Base-by-base conservation (phyloP, 306 rosid genomes). In the Prunus dulcis region DNA sequence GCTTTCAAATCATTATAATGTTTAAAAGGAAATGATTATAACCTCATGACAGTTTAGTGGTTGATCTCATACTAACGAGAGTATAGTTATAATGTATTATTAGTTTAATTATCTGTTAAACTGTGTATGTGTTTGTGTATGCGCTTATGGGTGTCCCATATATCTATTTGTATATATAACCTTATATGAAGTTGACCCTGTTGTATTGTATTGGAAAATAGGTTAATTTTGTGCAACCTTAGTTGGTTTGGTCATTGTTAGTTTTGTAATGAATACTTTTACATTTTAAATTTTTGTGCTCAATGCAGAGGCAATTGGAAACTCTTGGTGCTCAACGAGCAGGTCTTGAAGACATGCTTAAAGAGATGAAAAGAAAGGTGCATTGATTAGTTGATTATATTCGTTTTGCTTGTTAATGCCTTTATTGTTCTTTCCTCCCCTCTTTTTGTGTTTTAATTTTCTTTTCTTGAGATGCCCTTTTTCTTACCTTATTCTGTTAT, bases 301-400 rank as follows among this genome's bases (percentile, higher is more conserved):
- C 67, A 71, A 80, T 82, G 81, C 91, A 95, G 99, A 91, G 97
- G 93, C 97, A 95, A 81, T 88, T 95, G 56, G 99, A 95, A 85
- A 95, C 87, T 34, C 97, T 95, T 30, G 99, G 98, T 86, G 93
- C 99, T 74, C 98, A 95, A 83, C 88, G 99, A 73, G 99, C 99
- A 84, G 99, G 92, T 79, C 99, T 95, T 41, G 99, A 95, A 88
- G 99, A 95, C 86, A 95, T 95, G 99, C 96, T 95, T 60, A 95
- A 93, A 83, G 99, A 95, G 83, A 95, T 95, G 99, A 95, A 93
- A 87, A 91, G 99, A 80, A 95, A 95, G 98, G 98, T 90, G 71
- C 15, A 74, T 49, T 75, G 28, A 51, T n/a, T 20, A 20, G 82
- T 34, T 67, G 23, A 57, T 62, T 15, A 12, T 50, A 49, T 75